Evolutionary conservation across 140 eudicot species (phyloP), one percentile per base, ranked within the genome.

Genomic region (Flaveria floridana): DNA sequence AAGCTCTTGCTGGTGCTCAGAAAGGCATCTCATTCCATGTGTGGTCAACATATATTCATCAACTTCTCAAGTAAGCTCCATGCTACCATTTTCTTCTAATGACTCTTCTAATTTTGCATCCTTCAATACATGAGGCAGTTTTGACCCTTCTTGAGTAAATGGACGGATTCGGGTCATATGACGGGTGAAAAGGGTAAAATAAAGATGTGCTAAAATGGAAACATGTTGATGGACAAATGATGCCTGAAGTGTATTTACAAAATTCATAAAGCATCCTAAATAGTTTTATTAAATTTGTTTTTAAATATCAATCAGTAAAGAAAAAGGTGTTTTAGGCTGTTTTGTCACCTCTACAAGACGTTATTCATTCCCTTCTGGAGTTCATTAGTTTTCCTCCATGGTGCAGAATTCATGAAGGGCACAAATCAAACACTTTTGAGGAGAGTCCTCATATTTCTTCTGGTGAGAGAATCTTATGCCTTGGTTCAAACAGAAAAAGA

Each of bases 1-100:
- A 87, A 76, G 96, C 96, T 77, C 96, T 92, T 78, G 83, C 95
- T 65, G 84, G 92, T 79, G 82, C 80, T 76, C 85, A 87, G 42
- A 48, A 62, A 42, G 97, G 97, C 68, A 87, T 92, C 80, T 85
- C 97, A 9, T 87, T 82, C 73, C 82, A 72, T 50, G 44, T 73
- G 44, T 92, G 90, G 95, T 89, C 92, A 53, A 82, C 90, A 37
- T 92, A 92, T 68, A 78, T 92, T 62, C 59, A 70, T 76, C 92
- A 89, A 81, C 90, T 92, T 79, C 76, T 89, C 71, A 89, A 87
- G 97, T 89, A 68, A 92, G 95, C 68, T 65, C 70, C 55, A 18
- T 55, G 76, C 66, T 16, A 34, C 19, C 53, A 30, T 30, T 75
- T 65, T 37, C 72, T 14, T 66, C 62, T 23, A 25, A 34, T 34